Conservation (phyloP, 805 yeast species). For the Wickerhamomyces strasburgensis region DNA sequence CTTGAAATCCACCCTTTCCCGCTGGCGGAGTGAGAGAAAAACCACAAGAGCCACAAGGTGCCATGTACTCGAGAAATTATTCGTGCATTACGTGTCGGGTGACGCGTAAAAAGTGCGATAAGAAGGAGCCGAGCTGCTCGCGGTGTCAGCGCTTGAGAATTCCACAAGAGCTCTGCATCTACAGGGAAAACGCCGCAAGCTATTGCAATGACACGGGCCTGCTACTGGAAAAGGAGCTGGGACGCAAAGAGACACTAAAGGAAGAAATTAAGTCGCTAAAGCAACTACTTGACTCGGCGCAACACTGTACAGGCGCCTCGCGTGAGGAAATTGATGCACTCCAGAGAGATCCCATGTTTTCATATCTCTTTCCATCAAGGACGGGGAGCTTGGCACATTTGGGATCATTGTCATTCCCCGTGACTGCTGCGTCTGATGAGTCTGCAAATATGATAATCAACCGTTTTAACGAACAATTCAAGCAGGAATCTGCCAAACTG, state of each 20-base stretch:
- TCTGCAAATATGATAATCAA: not conserved
- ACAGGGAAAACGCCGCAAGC: not conserved
- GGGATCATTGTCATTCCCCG: not conserved
- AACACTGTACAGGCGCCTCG: too few species aligned
- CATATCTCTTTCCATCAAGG: not conserved
- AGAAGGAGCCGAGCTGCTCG: not conserved
- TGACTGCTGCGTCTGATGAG: not conserved
- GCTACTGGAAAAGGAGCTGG: not conserved
- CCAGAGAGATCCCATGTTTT: not conserved
- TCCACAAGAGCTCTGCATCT: not conserved
- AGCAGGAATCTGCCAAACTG: not conserved
- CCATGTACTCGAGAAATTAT: too few species aligned
- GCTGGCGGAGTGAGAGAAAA: not conserved
- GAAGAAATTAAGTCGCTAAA: not conserved
- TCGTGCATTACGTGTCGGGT: not conserved
- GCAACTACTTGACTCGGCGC: not conserved
- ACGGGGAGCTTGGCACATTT: not conserved
- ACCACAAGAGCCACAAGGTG: not conserved
- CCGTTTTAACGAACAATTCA: not conserved
- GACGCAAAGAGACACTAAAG: not conserved
- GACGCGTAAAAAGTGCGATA: not conserved
- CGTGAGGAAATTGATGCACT: not conserved
- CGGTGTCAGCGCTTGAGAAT: not conserved
- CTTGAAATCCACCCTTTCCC: too few species aligned
- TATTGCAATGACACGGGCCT: not conserved